Conservation (phyloP, 345 rosid species). For the Cardamine chenopodiifolia region DNA sequence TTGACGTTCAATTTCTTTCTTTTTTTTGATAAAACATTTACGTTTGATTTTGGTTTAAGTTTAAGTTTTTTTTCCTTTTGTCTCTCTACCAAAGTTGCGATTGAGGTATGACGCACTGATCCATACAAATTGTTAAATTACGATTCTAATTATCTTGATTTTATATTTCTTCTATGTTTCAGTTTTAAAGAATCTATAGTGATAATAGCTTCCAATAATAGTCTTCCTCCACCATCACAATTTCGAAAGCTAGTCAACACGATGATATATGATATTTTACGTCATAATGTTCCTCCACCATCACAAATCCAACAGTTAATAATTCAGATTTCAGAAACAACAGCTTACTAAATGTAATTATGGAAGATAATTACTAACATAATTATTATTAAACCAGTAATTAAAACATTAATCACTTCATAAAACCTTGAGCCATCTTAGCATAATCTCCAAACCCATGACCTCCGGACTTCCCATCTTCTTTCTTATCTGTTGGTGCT, state of each 20-base stretch:
- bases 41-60: neutral
- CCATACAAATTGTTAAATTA: too few relatives aligned
- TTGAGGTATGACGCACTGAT: too few relatives aligned
- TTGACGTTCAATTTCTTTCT: neutral
- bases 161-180: neutral
- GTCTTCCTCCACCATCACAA: neutral
- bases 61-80: too few relatives aligned
- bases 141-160: neutral
- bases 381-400: neutral
- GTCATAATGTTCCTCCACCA: neutral
- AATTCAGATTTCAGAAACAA: slow-evolving; percentile 10
- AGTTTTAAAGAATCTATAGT: too few relatives aligned
- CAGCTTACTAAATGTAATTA: slow-evolving; percentile 16
- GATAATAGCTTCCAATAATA: neutral
- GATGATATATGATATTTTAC: neutral
- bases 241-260: neutral
- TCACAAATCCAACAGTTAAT: slow-evolving; percentile 1
- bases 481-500: slow-evolving; percentile 27
- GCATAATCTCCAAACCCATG: slow-evolving; percentile 56
- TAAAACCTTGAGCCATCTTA: slow-evolving; percentile 72
- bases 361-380: slow-evolving; percentile 26
- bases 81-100: neutral
- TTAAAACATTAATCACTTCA: slow-evolving; percentile 37
- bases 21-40: too few relatives aligned
- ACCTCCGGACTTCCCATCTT: slow-evolving; percentile 47